Evolutionary conservation across 805 yeast genomes (phyloP).

Genomic region (Starmerella vaccinii): DNA sequence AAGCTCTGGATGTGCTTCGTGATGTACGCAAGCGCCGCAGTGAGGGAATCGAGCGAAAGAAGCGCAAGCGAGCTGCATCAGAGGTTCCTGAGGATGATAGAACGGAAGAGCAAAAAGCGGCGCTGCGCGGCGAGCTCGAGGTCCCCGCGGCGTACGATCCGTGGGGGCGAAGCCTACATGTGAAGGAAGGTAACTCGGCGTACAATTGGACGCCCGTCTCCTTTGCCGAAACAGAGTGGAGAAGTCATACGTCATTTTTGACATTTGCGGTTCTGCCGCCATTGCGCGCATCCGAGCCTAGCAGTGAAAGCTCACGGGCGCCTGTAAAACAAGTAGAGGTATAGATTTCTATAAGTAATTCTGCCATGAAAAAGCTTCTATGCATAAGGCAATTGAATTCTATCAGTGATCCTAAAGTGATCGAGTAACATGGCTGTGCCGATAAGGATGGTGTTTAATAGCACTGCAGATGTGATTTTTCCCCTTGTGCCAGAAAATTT

Average conservation of each 20-base stretch:
- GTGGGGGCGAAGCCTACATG: slow-evolving; percentile 79
- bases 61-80: slow-evolving; percentile 19
- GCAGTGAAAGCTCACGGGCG: background rate
- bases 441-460: background rate
- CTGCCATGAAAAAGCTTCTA: background rate
- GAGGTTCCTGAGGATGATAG: slow-evolving; percentile 20
- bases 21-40: slow-evolving; percentile 69
- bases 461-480: background rate
- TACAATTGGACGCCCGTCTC: slow-evolving; percentile 81
- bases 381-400: background rate
- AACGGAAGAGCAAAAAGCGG: slow-evolving; percentile 24
- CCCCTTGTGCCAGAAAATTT: background rate
- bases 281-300: background rate
- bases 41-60: slow-evolving; percentile 34
- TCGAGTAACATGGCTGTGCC: background rate
- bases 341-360: background rate
- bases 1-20: slow-evolving; percentile 65
- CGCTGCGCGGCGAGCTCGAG: slow-evolving; percentile 14
- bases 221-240: slow-evolving; percentile 71
- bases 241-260: slow-evolving; percentile 86
- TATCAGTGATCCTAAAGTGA: background rate
- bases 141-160: slow-evolving; percentile 50
- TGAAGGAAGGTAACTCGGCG: slow-evolving; percentile 75
- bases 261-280: slow-evolving; percentile 66
- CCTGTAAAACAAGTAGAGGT: background rate